Conservation (phyloP, 352 stramenopile genomes). For the Sclerospora graminicola region DNA sequence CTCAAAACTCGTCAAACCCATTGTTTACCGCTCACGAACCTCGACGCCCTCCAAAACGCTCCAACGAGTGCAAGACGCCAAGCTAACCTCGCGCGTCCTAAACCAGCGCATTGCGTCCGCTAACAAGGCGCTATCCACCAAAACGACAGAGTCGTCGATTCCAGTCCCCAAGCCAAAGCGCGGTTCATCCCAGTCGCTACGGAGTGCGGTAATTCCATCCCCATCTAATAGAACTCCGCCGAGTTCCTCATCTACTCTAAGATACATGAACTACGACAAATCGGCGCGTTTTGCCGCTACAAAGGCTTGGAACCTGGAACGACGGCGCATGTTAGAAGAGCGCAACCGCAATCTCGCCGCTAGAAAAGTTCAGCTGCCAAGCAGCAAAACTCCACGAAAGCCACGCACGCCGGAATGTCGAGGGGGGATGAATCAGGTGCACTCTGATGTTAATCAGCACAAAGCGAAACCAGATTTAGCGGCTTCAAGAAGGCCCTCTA, state of each 20-base stretch:
- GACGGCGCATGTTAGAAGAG: conserved; percentile 23
- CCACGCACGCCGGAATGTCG: conserved; percentile 8
- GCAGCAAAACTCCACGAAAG: conserved; percentile 2
- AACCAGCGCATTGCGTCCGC: conserved; percentile 6
- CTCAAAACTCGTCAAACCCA: conserved; percentile 4
- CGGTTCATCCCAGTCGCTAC: conserved; percentile 5
- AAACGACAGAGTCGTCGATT: background rate
- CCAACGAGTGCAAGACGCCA: background rate
- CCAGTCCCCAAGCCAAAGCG: conserved; percentile 5
- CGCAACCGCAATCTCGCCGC: conserved; percentile 14
- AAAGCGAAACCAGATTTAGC: too few relatives aligned
- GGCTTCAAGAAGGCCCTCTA: too few relatives aligned
- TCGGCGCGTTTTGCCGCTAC: conserved; percentile 24
- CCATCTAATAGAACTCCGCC: conserved; percentile 3
- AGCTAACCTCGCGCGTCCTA: conserved; percentile 4
- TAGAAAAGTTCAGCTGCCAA: conserved; percentile 4
- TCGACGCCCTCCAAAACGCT: background rate
- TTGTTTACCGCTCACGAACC: conserved; percentile 5
- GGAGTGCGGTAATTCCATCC: conserved; percentile 1
- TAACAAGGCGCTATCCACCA: background rate
- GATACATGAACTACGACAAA: conserved; percentile 30
- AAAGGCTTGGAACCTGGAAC: conserved; percentile 28
- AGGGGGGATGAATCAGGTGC: conserved; percentile 9
- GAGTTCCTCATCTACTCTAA: conserved; percentile 5
- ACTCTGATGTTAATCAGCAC: conserved; percentile 2